Evolutionary conservation across 306 rosid species (phyloP), one percentile per base, ranked within the genome.

Genomic region (Rosa lucieae): DNA sequence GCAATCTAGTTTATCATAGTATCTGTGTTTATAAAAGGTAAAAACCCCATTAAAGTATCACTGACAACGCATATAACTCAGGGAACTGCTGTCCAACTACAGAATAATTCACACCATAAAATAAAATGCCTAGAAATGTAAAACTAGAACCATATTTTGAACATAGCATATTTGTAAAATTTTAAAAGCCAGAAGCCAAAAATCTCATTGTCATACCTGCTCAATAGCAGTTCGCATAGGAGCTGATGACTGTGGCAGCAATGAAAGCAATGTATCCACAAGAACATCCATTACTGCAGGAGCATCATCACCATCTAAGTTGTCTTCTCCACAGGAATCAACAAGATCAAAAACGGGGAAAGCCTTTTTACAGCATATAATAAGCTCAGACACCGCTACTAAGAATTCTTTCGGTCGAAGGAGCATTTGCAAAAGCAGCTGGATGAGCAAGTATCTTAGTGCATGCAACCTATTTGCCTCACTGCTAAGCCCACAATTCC

Each of bases 241-340:
- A 73, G 90, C 89, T 46, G 99, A 88, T 76, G 99, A 91, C 86
- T 93, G 90, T 61, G 97, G 99, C 76, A 95, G 90, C 85, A 93
- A 82, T 44, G 96, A 93, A n/a, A 93, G 99, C 83, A 91, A 85
- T 23, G 99, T 93, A 82, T 95, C 99, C 79, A 93, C 91, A 74
- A 95, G 96, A 89, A 93, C 99, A 61, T 95, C 97, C 92, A 90
- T 90, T 80, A 90, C 82, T 65, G 89, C 88, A 56, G 97, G 98
- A 13, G 88, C 84, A 61, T 79, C 80, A 73, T 87, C 97, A 81
- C 23, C 88, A 72, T 91, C 93, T 51, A 70, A 20, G 79, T 83
- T 90, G 20, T 89, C 96, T 42, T 91, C 97, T 56, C 84, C 97
- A 78, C 89, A 78, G 35, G 85, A 86, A 62, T 86, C 92, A 49